Base-by-base conservation (phyloP, 1,284 basidiomycete genomes). In the Cryptococcus sp. region DNA sequence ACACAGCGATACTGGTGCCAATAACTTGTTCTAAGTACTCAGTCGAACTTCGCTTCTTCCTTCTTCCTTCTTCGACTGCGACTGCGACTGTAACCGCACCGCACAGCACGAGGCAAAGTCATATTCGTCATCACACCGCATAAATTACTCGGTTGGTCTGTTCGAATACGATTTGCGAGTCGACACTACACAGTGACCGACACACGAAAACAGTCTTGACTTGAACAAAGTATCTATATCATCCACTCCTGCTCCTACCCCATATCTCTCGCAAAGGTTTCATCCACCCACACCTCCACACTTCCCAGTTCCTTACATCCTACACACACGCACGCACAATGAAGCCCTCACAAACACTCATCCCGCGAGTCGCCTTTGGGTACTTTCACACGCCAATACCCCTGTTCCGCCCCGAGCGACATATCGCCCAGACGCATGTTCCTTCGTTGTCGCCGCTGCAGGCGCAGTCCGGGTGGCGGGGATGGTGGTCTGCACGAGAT, bases 291-390 rank as follows among this genome's bases (percentile, higher is more conserved):
- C 20, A 6, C 10, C 4, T 29, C 26, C 26, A 29, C 40, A 43
- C 40, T 20, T 43, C 40, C 40, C 40, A n/a, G 29, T 10, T 10
- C 8, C 29, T 13, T 34, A 34, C 8, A 34, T 13, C 13, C 41
- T 15, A 22, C 19, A 16, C 23, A 22, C 47, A 3, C 29, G 16
- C 23, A 29, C 23, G 40, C 50, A 62, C 26, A 22, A 63, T 63
- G 61, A 63, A 52, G 46, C 61, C 61, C 16, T 59, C 57, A 43
- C 61, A 51, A n/a, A 56, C 54, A 16, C 58, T 63, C 39, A 46
- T 63, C n/a, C 54, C 61, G 20, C 54, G 61, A 19, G 39, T 63
- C 13, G 25, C 51, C 38, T 29, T 60, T 26, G 52, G 52, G 19
- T 19, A 34, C 34, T 41, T 37, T 10, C 54, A 52, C 25, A 11